These are phyloP conservation scores for Carex kokanica DNA, from an alignment of 176 grass and related monocot genomes.

Conservation along the genomic window DNA sequence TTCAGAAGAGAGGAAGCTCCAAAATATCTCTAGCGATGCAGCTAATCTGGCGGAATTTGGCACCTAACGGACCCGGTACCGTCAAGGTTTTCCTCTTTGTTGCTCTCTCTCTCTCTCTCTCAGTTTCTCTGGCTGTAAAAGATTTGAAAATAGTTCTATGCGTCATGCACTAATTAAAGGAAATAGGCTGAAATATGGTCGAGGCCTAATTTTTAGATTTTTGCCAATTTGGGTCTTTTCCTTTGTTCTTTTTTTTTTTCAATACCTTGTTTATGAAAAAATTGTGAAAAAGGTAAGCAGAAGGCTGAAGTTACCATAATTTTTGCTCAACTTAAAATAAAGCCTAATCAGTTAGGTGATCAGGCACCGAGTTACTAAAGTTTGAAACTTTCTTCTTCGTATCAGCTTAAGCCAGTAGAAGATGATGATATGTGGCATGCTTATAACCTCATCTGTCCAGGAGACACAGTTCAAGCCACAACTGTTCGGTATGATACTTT, in stretches of 20 bases:
- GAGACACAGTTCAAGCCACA: conserved; percentile 56
- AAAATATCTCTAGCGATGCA: conserved; percentile 38
- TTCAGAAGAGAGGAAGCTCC: neutral
- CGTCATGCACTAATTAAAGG: neutral
- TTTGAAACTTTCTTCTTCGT: neutral
- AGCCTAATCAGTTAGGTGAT: neutral
- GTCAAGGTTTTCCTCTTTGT: conserved; percentile 45
- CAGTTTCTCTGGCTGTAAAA: conserved; percentile 4
- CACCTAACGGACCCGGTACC: conserved; percentile 59
- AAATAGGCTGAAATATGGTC: neutral
- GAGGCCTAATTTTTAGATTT: neutral
- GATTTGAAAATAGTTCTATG: neutral
- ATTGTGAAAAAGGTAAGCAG: neutral
- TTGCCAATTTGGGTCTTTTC: neutral
- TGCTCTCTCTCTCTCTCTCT: neutral
- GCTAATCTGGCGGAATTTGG: conserved; percentile 47
- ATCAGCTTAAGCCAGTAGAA: conserved; percentile 70
- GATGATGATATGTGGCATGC: conserved; percentile 96
- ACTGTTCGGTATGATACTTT: conserved; percentile 57
- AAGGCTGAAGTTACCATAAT: neutral
- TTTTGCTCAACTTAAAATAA: neutral
- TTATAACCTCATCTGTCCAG: conserved; percentile 71
- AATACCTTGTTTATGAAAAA: neutral
- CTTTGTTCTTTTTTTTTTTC: neutral
- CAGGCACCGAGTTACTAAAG: neutral